Base-by-base conservation (phyloP, 2,329 filamentous ascomycete species). In the Fusarium globosum region DNA sequence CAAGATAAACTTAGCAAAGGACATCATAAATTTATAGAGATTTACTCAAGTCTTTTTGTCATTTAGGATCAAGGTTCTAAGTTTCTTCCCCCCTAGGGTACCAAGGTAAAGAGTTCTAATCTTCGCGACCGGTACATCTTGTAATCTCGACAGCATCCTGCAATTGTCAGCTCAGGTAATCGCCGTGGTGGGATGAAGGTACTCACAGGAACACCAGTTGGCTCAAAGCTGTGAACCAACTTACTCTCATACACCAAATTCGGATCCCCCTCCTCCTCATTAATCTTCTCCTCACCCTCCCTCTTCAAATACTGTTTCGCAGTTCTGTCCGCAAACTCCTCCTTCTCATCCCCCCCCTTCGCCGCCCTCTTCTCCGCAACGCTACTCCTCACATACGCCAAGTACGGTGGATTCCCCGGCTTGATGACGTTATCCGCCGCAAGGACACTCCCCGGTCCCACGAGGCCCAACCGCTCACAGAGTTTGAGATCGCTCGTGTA, bases 401-500 rank as follows among this genome's bases (percentile, higher is more conserved):
- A 81, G 76, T 94, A 94, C 3, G 88, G 88, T 9, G 92, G 92
- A 74, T 93, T 93, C 2, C 92, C 92, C 3, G 92, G 92, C 77
- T 89, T 89, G 77, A 94, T 89, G 59, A 93, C 85, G 77, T 94
- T 94, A 78, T 94, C 92, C 4, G 92, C 92, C 1, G 88, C 90
- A 26, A 93, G 82, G 0, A 93, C 86, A 2, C 88, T 88, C 1
- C 93, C 93, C 0, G 87, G 85, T 0, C 84, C 85, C 7, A 96
- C 85, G 41, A 96, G 80, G 1, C 86, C 87, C 10, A 95, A 83
- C 43, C 92, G 86, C 82, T 96, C 94, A 79, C 91, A 94, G 1
- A 95, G 86, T 82, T 94, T 94, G 69, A 96, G 81, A 76, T 96
- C 94, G 0, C 88, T 87, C 2, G 88, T 89, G 79, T 96, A 96